Evolutionary conservation across 805 yeast genomes (phyloP), one percentile per base, ranked within the genome.

Genomic region (Kuraishia molischiana): DNA sequence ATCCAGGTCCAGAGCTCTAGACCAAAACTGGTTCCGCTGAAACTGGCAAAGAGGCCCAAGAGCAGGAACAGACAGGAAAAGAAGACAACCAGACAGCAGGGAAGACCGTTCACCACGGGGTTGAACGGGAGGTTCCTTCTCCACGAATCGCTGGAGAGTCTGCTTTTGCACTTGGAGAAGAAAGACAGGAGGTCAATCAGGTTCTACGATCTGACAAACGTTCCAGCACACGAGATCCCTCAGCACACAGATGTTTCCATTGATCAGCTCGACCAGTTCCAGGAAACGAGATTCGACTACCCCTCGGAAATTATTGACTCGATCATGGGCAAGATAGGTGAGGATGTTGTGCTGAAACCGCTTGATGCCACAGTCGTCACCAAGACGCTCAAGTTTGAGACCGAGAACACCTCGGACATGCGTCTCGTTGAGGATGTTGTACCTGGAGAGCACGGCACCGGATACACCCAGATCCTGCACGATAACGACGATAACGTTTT

Each of bases 81-180:
- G 18, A 8, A 4, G 15, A 21, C 4, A 11, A 13, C 28, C n/a
- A 44, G 56, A 38, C 46, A 58, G 2, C 63, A 59, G 38, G 66
- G 66, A n/a, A 46, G 66, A 38, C 66, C 66, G 8, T 57, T 54
- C 33, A 50, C 61, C 3, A 44, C 48, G 2, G 41, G 44, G 15
- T 36, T 61, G 2, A 44, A 48, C 10, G 53, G 58, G 17, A 42
- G 58, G 31, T 55, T 61, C 31, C 38, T 50, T 13, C 29, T 54
- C 17, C 63, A 61, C 41, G 42, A 44, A 4, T 40, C 46, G 22
- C 34, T 58, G 19, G 43, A 41, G 11, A 42, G 50, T 8, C 38
- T 58, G 35, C 35, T 54, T 11, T 46, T 45, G 20, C 45, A 50
- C 22, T 44, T 60, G 29, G 53, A 50, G 32, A 51, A 47, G 18